Percentiles rank a stretch among this genome's conserved stretches.
Conservation (phyloP, 306 rosid genomes). For the Cyclanthera cordifolia region DNA sequence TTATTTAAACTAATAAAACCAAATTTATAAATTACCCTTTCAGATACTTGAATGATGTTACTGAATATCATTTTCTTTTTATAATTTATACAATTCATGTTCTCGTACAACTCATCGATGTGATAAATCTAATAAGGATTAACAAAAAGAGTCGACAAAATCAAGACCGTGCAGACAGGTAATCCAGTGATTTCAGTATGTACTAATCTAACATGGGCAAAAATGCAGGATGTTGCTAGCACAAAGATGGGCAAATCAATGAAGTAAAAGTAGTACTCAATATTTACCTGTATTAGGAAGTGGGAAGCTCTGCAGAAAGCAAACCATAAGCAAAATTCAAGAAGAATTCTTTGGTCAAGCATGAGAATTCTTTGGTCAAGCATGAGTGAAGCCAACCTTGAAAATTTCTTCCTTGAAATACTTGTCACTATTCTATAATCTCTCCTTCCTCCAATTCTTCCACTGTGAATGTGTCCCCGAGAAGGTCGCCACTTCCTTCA, state of each 20-base stretch:
- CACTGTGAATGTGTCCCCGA: constrained; percentile 15
- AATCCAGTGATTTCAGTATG: neutral
- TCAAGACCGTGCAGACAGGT: neutral
- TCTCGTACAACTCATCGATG: neutral
- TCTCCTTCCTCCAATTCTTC: constrained; percentile 82
- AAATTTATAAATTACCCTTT: no score
- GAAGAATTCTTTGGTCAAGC: neutral
- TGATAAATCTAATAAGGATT: neutral
- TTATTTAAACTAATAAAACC: no score
- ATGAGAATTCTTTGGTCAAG: neutral
- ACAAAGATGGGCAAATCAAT: neutral
- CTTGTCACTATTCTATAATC: constrained; percentile 34
- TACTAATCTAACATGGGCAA: neutral
- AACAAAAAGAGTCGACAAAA: neutral
- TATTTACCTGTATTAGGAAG: neutral
- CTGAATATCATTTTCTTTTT: no score
- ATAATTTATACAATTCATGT: no score
- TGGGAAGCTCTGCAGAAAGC: neutral
- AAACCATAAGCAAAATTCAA: neutral
- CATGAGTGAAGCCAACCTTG: neutral
- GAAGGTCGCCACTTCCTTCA: constrained; percentile 20
- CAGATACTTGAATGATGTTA: no score
- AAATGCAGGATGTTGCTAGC: neutral
- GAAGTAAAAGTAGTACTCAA: neutral
- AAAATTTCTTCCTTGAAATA: neutral